Percentiles rank a stretch among this genome's conserved stretches.
Evolutionary conservation across 306 rosid genomes (phyloP).

Genomic region (Cucurbita pepo): DNA sequence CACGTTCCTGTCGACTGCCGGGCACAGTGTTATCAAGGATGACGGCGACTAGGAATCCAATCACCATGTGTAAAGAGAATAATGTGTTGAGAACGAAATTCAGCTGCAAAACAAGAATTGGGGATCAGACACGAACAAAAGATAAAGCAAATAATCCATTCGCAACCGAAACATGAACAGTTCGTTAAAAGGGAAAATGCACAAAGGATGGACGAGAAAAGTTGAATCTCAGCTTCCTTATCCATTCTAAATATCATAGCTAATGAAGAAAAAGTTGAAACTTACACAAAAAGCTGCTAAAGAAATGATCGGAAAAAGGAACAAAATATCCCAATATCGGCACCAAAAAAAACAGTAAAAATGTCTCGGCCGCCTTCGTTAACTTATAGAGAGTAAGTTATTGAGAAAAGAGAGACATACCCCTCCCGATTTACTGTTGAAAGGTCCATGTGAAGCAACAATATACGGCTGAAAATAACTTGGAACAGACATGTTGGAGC

Average conservation of each 20-base stretch:
- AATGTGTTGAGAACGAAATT: slow-evolving; percentile 67
- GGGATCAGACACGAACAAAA: neutral
- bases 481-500: slow-evolving; percentile 65
- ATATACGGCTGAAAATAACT: slow-evolving; percentile 88
- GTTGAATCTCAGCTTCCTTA: neutral
- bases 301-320: neutral
- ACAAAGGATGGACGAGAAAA: neutral
- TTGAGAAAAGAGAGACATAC: slow-evolving; percentile 27
- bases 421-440: slow-evolving; percentile 71
- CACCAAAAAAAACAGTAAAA: neutral
- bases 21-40: slow-evolving; percentile 93
- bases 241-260: neutral
- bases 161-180: neutral
- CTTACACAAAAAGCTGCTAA: neutral
- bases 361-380: neutral
- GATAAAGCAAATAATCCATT: neutral
- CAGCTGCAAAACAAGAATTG: slow-evolving; percentile 31
- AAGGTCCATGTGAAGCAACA: slow-evolving; percentile 90
- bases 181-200: neutral
- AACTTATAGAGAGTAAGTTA: neutral
- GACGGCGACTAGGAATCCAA: slow-evolving; percentile 75
- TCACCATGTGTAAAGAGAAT: slow-evolving; percentile 70
- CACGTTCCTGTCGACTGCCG: slow-evolving; percentile 86
- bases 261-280: neutral
- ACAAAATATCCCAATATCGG: neutral